Conservation (phyloP, 345 rosid species). For the Arabidopsis arenosa region DNA sequence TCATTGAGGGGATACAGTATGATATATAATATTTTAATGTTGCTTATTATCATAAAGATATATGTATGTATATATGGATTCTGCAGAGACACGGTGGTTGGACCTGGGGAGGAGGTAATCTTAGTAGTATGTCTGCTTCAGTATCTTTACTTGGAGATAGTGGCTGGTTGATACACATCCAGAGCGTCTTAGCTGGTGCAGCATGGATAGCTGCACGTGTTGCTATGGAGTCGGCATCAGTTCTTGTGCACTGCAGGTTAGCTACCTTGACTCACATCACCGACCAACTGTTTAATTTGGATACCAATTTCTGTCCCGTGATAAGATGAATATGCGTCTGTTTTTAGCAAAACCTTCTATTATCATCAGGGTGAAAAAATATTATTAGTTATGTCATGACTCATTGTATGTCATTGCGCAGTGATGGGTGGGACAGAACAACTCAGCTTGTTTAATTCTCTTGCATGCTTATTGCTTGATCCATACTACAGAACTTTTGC, state of each 20-base stretch:
- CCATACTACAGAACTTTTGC: conserved; percentile 92
- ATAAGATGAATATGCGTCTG: conserved; percentile 23
- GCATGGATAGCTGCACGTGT: conserved; percentile 99
- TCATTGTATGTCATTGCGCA: conserved; percentile 47
- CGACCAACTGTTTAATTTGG: conserved; percentile 4
- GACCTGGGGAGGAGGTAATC: conserved; percentile 99
- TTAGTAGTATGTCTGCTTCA: conserved; percentile 99
- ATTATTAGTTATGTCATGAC: conserved; percentile 24
- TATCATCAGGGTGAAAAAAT: background rate
- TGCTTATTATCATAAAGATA: conserved; percentile 9
- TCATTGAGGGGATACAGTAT: background rate
- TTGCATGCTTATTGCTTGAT: conserved; percentile 90
- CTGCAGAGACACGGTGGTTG: conserved; percentile 95
- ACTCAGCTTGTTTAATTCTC: conserved; percentile 93
- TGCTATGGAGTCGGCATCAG: conserved; percentile 88
- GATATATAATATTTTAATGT: conserved; percentile 16
- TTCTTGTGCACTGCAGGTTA: conserved; percentile 98
- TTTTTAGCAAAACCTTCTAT: conserved; percentile 5
- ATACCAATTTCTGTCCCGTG: background rate
- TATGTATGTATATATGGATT: conserved; percentile 37
- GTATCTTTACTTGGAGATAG: conserved; percentile 97
- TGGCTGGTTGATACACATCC: conserved; percentile 98
- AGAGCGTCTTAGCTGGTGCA: conserved; percentile 95
- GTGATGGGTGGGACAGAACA: conserved; percentile 99
- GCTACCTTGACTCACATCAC: conserved; percentile 37